A percentile compares a stretch with the other conserved stretches of the same genome.
Conservation (phyloP, 73 alveolate species). For the Paramecium pentaurelia region DNA sequence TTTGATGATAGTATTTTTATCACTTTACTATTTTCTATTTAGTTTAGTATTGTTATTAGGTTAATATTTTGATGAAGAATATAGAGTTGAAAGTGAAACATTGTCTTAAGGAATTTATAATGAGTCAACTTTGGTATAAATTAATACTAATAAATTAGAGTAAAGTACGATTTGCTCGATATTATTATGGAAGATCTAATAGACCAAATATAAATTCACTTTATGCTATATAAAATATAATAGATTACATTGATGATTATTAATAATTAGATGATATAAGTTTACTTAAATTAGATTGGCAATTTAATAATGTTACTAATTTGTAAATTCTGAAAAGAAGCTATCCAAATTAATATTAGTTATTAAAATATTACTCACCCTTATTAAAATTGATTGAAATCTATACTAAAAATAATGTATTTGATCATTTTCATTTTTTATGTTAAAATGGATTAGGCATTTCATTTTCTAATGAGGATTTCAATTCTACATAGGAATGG, state of each 20-base stretch:
- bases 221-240: background rate
- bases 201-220: background rate
- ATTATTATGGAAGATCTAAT: background rate
- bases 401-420: background rate
- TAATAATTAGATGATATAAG: background rate
- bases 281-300: background rate
- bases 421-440: background rate
- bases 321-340: background rate
- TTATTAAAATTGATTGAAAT: background rate
- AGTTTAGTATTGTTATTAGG: background rate
- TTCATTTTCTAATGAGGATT: background rate
- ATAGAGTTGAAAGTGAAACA: background rate
- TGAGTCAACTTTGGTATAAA: background rate
- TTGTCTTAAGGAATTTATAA: background rate
- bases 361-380: background rate
- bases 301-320: background rate
- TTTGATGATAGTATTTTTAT: background rate
- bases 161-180: background rate
- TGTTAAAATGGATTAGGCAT: background rate
- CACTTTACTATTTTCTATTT: background rate
- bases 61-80: background rate
- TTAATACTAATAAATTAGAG: background rate
- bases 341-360: background rate
- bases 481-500: background rate
- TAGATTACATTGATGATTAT: background rate